Base-by-base conservation (phyloP, 1,139 yeast species). In the Candida labiduridarum region DNA sequence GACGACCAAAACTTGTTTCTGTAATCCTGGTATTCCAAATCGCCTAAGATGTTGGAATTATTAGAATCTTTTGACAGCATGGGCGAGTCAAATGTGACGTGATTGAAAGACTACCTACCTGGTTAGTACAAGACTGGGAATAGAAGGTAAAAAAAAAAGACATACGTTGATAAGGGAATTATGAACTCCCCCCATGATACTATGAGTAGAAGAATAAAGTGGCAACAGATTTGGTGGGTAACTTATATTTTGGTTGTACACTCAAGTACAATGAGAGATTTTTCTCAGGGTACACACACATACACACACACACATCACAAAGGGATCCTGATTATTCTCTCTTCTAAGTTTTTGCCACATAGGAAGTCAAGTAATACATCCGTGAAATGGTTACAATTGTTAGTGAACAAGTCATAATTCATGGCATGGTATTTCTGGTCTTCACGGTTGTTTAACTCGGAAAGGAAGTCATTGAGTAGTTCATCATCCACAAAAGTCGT, bases 381-480 rank as follows among this genome's bases (percentile, higher is more conserved):
- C 14, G 87, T 76, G 66, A 85, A 84, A 56, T 85, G 87, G 65
- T 85, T 85, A 64, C 91, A 85, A 61, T 85, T 85, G 65, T 85
- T 85, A 49, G 79, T 79, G 54, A 85, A 83, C 54, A 85, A 66
- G 55, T 84, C 83, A 62, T 85, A 85, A 22, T 67, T 71, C 8
- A 68, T 68, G 1, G 82, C 78, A 36, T 76, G 71, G 59, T 75
- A 84, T 55, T 73, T 74, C 54, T 57, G 54, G 25, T 72, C 78
- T 11, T 72, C 72, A 47, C 69, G 69, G 45, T 59, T 54, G 25
- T 67, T 67, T 36, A 84, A 64, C 44, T 84, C 87, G 3, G 69
- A 71, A 44, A 85, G 57, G 59, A 75, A 84, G 44, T 82, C 89
- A 19, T 68, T 65, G 31, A 83, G 69, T 4, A 84, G 67, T 9